Evolutionary conservation across 2,329 filamentous ascomycete genomes (phyloP).

Genomic region (Diatrype stigma): DNA sequence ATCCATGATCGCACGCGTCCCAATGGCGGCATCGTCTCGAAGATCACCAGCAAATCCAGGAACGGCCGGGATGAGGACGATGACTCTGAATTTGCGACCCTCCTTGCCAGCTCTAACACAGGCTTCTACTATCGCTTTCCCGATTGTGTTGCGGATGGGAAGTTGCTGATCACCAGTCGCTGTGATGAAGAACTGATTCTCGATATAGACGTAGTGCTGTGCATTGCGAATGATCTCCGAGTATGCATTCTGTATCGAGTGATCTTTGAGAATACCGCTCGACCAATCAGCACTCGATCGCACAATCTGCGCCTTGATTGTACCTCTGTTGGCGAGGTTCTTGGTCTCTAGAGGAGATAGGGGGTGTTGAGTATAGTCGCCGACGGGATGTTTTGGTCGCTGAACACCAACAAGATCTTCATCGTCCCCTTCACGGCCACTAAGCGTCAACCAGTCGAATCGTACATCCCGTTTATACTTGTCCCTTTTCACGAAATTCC

Average conservation of each 20-base stretch:
- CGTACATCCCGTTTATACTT: constrained; percentile 88
- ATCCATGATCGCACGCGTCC: constrained; percentile 94
- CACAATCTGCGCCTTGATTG: constrained; percentile 78
- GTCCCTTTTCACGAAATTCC: constrained; percentile 96
- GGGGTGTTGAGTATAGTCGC: constrained; percentile 81
- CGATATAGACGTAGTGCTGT: constrained; percentile 92
- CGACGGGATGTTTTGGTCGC: constrained; percentile 81
- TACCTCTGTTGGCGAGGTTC: constrained; percentile 60
- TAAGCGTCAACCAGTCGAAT: constrained; percentile 81
- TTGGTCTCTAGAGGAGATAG: constrained; percentile 65
- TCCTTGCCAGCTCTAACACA: constrained; percentile 78
- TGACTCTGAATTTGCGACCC: constrained; percentile 82
- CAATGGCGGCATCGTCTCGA: constrained; percentile 73
- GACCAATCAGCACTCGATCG: constrained; percentile 92
- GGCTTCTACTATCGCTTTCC: constrained; percentile 85
- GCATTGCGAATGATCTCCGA: constrained; percentile 80
- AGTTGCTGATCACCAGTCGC: constrained; percentile 84
- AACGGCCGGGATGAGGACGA: constrained; percentile 84
- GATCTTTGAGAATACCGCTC: constrained; percentile 79
- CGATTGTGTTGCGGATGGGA: constrained; percentile 85
- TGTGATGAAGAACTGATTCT: constrained; percentile 98
- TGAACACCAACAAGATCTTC: constrained; percentile 88
- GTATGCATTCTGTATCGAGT: constrained; percentile 86
- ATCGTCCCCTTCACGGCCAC: constrained; percentile 70
- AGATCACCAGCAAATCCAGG: constrained; percentile 94